Conservation (phyloP, 2,329 filamentous ascomycete species). For the Trichoderma simmonsii region DNA sequence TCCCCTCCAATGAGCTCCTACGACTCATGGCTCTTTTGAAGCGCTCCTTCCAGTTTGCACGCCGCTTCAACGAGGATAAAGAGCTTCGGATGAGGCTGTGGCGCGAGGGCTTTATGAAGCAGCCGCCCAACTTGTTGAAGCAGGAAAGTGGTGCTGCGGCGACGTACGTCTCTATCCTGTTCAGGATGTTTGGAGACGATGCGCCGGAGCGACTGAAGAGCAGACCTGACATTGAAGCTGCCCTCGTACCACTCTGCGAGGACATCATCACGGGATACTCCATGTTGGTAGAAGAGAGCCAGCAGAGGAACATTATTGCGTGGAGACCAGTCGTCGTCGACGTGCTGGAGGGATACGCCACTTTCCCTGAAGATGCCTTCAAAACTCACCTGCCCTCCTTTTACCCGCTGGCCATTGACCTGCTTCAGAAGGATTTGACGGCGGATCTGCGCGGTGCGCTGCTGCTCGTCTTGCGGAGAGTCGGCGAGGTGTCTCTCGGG, state of each 20-base stretch:
- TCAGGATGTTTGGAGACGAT: slow-evolving; percentile 95
- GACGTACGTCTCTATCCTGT: slow-evolving; percentile 92
- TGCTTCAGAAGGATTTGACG: slow-evolving; percentile 78
- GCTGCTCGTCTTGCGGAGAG: slow-evolving; percentile 71
- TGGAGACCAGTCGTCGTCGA: slow-evolving; percentile 98
- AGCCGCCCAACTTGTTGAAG: slow-evolving; percentile 94
- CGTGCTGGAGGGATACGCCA: slow-evolving; percentile 87
- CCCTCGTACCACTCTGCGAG: slow-evolving; percentile 88
- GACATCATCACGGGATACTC: slow-evolving; percentile 90
- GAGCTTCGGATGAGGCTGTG: slow-evolving; percentile 91
- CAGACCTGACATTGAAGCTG: slow-evolving; percentile 80
- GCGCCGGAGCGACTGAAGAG: slow-evolving; percentile 76
- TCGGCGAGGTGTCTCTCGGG: slow-evolving; percentile 73
- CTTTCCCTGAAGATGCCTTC: slow-evolving; percentile 79
- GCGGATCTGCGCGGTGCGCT: slow-evolving; percentile 75
- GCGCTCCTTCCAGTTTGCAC: slow-evolving; percentile 93
- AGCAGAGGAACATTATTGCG: slow-evolving; percentile 93
- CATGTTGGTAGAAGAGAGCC: slow-evolving; percentile 86
- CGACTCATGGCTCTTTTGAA: slow-evolving; percentile 92
- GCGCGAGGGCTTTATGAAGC: slow-evolving; percentile 99
- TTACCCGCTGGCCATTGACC: slow-evolving; percentile 79
- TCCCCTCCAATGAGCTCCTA: slow-evolving; percentile 84
- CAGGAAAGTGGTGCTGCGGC: slow-evolving; percentile 91
- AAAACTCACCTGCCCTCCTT: slow-evolving; percentile 75
- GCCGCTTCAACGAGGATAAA: slow-evolving; percentile 96